Evolutionary conservation across 1,284 basidiomycete genomes (phyloP).

Genomic region (Leccinum pachyderme): DNA sequence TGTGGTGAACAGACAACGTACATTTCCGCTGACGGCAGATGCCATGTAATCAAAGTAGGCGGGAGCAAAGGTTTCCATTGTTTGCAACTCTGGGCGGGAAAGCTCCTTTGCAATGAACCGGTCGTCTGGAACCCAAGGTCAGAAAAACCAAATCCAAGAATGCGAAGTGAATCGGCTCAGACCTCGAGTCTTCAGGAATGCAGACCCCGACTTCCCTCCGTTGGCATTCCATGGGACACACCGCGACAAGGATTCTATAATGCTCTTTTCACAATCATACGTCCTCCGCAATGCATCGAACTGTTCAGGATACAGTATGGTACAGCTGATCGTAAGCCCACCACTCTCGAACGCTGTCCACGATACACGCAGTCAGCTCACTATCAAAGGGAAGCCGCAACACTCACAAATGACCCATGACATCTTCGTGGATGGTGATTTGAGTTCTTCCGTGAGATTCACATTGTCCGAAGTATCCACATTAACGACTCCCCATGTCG

Average conservation of each 20-base stretch:
- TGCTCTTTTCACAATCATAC: conserved; percentile 91
- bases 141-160: neutral
- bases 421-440: conserved; percentile 72
- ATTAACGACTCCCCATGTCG: conserved; percentile 87
- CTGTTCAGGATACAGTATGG: conserved; percentile 95
- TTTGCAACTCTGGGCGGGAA: conserved; percentile 88
- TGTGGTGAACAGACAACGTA: conserved; percentile 36
- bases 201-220: conserved; percentile 96
- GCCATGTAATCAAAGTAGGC: conserved; percentile 98
- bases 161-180: conserved; percentile 3
- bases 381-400: neutral
- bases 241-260: conserved; percentile 90
- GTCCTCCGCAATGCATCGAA: conserved; percentile 92
- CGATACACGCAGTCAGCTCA: conserved; percentile 34
- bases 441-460: conserved; percentile 75
- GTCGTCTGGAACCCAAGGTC: conserved; percentile 62
- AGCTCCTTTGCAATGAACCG: conserved; percentile 98
- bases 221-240: conserved; percentile 96
- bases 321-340: conserved; percentile 92
- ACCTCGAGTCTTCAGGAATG: conserved; percentile 95
- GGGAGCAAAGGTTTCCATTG: conserved; percentile 95
- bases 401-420: conserved; percentile 76
- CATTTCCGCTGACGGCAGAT: conserved; percentile 75
- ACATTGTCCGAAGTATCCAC: conserved; percentile 60
- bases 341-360: conserved; percentile 87